Conservation (phyloP, 2,329 filamentous ascomycete genomes). For the Fusarium incarnatum region DNA sequence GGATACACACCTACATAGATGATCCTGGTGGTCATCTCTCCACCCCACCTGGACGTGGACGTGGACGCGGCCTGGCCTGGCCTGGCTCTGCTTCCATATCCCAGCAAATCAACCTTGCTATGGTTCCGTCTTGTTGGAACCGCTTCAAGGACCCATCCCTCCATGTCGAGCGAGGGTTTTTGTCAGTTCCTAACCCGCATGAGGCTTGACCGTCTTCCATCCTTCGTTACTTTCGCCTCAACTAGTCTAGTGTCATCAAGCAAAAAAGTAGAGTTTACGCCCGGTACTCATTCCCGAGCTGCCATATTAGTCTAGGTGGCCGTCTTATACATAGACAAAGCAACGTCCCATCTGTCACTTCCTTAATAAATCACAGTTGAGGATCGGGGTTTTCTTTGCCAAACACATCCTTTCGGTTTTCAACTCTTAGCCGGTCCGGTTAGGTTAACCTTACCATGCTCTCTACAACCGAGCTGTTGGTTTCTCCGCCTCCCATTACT, state of each 20-base stretch:
- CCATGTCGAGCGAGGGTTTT: slow-evolving; percentile 33
- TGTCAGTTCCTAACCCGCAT: slow-evolving; percentile 36
- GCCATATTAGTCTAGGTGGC: slow-evolving; percentile 11
- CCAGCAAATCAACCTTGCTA: slow-evolving; percentile 34
- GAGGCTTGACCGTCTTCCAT: slow-evolving; percentile 37
- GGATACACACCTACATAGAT: slow-evolving; percentile 31
- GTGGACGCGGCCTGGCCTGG: background rate
- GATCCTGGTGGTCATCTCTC: slow-evolving; percentile 32
- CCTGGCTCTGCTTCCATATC: slow-evolving; percentile 25
- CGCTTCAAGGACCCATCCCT: slow-evolving; percentile 33
- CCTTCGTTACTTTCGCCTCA: slow-evolving; percentile 49
- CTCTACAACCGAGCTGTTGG: slow-evolving; percentile 42
- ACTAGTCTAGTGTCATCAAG: slow-evolving; percentile 46
- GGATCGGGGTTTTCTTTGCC: slow-evolving; percentile 8
- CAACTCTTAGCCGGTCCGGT: background rate
- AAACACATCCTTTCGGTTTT: slow-evolving; percentile 6
- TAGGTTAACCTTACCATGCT: slow-evolving; percentile 30
- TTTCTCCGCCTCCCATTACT: slow-evolving; percentile 32
- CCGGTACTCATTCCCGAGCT: slow-evolving; percentile 8
- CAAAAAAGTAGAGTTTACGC: slow-evolving; percentile 31
- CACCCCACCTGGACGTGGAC: slow-evolving; percentile 21
- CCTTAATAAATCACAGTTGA: slow-evolving; percentile 6
- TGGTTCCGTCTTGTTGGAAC: slow-evolving; percentile 42
- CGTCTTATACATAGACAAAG: slow-evolving; percentile 38
- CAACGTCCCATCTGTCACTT: slow-evolving; percentile 13